Evolutionary conservation across 2,329 filamentous ascomycete species (phyloP), one percentile per base, ranked within the genome.

Genomic region (Colletotrichum sp.): DNA sequence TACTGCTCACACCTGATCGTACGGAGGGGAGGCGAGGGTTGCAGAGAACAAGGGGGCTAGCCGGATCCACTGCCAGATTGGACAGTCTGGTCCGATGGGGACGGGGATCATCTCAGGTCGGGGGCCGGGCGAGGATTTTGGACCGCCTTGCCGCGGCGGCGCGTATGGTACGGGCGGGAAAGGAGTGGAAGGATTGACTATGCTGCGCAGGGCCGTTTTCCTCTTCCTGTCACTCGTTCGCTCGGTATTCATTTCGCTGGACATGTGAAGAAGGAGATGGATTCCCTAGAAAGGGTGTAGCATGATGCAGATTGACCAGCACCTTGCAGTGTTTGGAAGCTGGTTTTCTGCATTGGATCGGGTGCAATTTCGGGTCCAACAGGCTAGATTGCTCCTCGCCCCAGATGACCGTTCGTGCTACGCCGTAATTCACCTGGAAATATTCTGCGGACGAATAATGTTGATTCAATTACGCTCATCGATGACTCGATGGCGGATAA

Each of bases 201-300:
- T 49, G 30, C 26, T 69, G 71, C 55, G 67, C 60, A 49, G 26
- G 44, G n/a, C 26, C 6, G 32, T 55, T 49, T 26, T 24, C 9
- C 26, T 12, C 18, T 52, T 21, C 8, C 26, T 10, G 49, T 67
- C 55, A 10, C 26, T 12, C 18, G 36, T 21, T 21, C 39, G 13
- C 21, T 72, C 55, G 62, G 72, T 32, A 63, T 44, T 39, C 52
- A 62, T 62, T 34, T 72, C 36, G 55, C n/a, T 67, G 52, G 36
- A 39, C 72, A 75, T 72, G 72, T 75, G 69, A 72, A 63, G 65
- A 73, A 69, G 63, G 34, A 62, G 69, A 75, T 68, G 28, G 69
- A 71, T 55, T 72, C n/a, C 69, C 69, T 12, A 28, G 24, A 67
- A 64, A n/a, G 52, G 62, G 32, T 24, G 34, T 66, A 52, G 52